These are phyloP conservation scores for Trebouxiophyceae sp. DNA, from an alignment of 163 green algal genomes.

Conservation along the genomic window DNA sequence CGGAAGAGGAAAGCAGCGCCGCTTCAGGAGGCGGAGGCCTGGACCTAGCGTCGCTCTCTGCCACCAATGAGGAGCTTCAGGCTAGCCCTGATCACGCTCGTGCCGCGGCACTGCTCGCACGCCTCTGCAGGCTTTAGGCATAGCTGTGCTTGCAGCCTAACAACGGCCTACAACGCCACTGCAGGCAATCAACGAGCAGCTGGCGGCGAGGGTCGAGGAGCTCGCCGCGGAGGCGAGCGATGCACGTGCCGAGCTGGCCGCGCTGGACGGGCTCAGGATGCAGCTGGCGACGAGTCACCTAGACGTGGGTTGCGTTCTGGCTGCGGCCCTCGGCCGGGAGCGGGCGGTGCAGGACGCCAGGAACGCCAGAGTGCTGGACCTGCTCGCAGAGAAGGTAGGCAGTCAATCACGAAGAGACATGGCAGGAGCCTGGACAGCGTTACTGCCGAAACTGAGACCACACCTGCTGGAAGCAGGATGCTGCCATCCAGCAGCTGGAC, in stretches of 20 bases:
- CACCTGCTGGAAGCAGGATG: slow-evolving; percentile 22
- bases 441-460: not conserved
- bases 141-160: not conserved
- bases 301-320: no score
- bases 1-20: no score
- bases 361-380: slow-evolving; percentile 42
- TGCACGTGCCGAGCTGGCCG: slow-evolving; percentile 8
- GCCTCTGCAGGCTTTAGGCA: not conserved
- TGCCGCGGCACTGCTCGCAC: not conserved
- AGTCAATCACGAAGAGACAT: not conserved
- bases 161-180: no score
- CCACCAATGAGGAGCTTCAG: not conserved
- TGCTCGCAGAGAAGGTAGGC: slow-evolving; percentile 34
- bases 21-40: no score
- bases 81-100: not conserved
- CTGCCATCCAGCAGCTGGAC: slow-evolving; percentile 26
- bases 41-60: not conserved
- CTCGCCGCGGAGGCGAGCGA: slow-evolving; percentile 21
- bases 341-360: slow-evolving; percentile 48
- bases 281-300: no score
- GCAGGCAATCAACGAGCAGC: slow-evolving; percentile 26
- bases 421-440: not conserved
- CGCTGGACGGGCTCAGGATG: slow-evolving; percentile 19
- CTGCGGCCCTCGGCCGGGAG: slow-evolving; percentile 39
- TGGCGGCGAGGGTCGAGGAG: slow-evolving; percentile 22